Evolutionary conservation across 352 stramenopile genomes (phyloP), one percentile per base, ranked within the genome.

Genomic region (Aphanomyces euteiches): DNA sequence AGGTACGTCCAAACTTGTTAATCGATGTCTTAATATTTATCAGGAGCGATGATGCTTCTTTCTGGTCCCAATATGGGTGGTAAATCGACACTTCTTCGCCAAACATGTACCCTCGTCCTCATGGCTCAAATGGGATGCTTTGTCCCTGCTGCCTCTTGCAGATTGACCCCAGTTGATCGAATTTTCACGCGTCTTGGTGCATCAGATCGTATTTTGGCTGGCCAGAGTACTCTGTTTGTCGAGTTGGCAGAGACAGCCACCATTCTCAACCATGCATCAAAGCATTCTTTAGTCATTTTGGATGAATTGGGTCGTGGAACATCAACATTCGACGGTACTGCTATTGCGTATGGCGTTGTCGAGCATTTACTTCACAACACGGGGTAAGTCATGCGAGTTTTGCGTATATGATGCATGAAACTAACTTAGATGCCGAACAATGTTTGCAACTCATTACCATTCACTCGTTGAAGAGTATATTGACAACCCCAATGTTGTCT

Each of bases 141-240:
- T 72, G 98, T 99, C 19, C 97, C 97, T 2, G 97, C 97, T 15
- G 77, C 90, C n/a, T 85, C 83, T 56, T 98, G 88, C 66, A 79
- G 78, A n/a, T 76, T 99, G 47, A 99, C 90, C 48, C 97, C 97
- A 0, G 88, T 99, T 2, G 98, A 99, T 78, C 93, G 97, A 15
- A 99, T 99, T 61, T 99, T 99, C 76, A 99, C 98, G 19, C 90
- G 98, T n/a, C 95, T 99, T 47, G 98, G 98, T 43, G 98, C 98
- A 1, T 98, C 89, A 7, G 98, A 99, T 76, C 85, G 95, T 47
- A 99, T 99, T 65, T 85, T 99, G 39, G 85, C 95, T 7, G 97
- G 98, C 1, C 96, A 99, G 73, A 99, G 93, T 78, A 99, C 98
- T n/a, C 98, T 99, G 60, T 99, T 98, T 76, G 97, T 99, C 0